A percentile compares a stretch with the other conserved stretches of the same genome.
Evolutionary conservation across 139 green algal species (phyloP).

Genomic region (Tetraselmis striata): DNA sequence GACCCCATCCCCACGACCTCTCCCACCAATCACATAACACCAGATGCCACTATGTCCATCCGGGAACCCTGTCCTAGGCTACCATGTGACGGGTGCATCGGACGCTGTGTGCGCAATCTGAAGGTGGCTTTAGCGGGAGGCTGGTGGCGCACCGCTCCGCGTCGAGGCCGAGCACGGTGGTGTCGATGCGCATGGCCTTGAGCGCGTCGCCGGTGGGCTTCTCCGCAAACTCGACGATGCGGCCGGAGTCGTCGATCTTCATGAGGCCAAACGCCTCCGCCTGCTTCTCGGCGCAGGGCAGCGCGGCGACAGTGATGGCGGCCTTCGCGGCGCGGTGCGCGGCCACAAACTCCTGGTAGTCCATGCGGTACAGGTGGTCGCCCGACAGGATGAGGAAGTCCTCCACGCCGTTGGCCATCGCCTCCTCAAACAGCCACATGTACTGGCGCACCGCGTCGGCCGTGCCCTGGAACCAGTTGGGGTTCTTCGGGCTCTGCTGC

Average conservation of each 20-base stretch:
- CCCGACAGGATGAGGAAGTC: constrained; percentile 98
- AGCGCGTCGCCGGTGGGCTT: constrained; percentile 94
- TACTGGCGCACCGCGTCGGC: constrained; percentile 98
- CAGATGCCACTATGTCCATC: no score
- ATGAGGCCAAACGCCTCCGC: constrained; percentile 94
- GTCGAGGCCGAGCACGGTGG: constrained; percentile 87
- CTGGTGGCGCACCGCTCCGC: constrained; percentile 47
- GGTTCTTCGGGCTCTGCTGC: constrained; percentile 81
- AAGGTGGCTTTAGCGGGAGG: no score
- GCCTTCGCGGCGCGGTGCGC: constrained; percentile 79
- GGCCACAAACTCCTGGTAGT: constrained; percentile 94
- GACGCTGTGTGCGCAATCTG: no score
- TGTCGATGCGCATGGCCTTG: constrained; percentile 92
- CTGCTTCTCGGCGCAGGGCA: constrained; percentile 86
- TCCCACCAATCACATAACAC: no score
- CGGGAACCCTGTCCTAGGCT: constrained; percentile 3
- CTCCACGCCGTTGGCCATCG: constrained; percentile 76
- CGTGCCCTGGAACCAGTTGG: constrained; percentile 97
- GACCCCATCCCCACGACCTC: no score
- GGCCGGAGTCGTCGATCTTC: constrained; percentile 90
- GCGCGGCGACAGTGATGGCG: constrained; percentile 96
- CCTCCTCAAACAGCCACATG: constrained; percentile 97
- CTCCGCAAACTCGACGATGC: constrained; percentile 93
- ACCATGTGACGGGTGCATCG: background rate
- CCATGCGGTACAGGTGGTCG: constrained; percentile 99